These are phyloP conservation scores for Cenchrus americanus DNA, from an alignment of 176 grass and related monocot genomes.

Conservation along the genomic window DNA sequence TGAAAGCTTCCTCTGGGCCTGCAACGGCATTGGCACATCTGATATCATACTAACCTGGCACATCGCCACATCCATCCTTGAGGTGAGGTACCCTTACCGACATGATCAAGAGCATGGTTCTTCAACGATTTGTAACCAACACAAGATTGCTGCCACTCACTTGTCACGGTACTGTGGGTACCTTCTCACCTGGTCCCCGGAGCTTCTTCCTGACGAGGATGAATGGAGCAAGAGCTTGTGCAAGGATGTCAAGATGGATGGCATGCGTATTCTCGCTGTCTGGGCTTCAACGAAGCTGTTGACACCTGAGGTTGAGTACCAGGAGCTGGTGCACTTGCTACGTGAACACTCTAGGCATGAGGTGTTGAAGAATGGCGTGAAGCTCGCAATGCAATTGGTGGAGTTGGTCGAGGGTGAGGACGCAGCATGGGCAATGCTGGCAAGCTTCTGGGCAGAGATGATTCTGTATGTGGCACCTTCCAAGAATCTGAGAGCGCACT, in stretches of 20 bases:
- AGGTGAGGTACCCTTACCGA: background rate
- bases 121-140: background rate
- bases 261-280: background rate
- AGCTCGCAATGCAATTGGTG: background rate
- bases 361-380: background rate
- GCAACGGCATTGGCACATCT: background rate
- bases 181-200: background rate
- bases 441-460: background rate
- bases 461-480: background rate
- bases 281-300: rapidly evolving
- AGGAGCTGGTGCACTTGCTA: background rate
- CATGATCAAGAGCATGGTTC: background rate
- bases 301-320: background rate
- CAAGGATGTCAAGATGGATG: background rate
- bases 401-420: background rate
- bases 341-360: background rate
- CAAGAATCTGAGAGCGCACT: background rate
- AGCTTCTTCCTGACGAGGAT: slow-evolving; percentile 24
- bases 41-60: background rate
- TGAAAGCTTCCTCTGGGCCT: background rate
- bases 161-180: slow-evolving; percentile 29
- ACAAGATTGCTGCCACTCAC: slow-evolving; percentile 14
- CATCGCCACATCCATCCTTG: slow-evolving; percentile 18
- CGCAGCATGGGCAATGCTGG: background rate
- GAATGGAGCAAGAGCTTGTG: slow-evolving; percentile 2